Conservation (phyloP, 768 basidiomycete species). For the Trametes maxima region DNA sequence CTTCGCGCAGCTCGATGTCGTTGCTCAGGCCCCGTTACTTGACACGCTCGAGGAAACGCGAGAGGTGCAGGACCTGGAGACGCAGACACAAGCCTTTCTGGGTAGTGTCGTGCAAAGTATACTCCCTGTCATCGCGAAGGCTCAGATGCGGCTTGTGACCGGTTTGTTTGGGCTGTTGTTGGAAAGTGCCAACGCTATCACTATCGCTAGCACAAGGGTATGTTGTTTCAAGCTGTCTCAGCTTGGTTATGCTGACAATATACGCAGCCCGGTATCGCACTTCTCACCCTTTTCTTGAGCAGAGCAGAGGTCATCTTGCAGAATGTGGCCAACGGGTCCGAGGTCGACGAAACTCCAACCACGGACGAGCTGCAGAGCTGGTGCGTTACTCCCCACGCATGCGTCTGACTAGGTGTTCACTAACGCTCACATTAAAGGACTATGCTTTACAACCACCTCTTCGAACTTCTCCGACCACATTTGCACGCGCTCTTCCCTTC, state of each 20-base stretch:
- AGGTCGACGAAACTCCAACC: constrained; percentile 41
- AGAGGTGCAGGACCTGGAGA: constrained; percentile 71
- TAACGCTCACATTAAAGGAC: constrained; percentile 55
- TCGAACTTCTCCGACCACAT: constrained; percentile 76
- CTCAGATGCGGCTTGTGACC: constrained; percentile 78
- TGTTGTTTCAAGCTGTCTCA: constrained; percentile 26
- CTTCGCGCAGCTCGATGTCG: constrained; percentile 92
- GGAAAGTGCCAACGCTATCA: constrained; percentile 73
- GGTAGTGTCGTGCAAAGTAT: constrained; percentile 86
- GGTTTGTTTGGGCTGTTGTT: constrained; percentile 85
- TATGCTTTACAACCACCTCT: constrained; percentile 84
- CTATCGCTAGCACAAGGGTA: constrained; percentile 81
- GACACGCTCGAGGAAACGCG: constrained; percentile 65
- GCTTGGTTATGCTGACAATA: constrained; percentile 6
- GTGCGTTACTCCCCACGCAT: constrained; percentile 42
- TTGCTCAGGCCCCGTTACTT: constrained; percentile 71
- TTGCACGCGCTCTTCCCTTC: constrained; percentile 89
- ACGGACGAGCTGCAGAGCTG: constrained; percentile 80
- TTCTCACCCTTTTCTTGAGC: constrained; percentile 88
- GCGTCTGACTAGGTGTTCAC: neutral
- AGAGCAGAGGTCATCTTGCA: constrained; percentile 94
- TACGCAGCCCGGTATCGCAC: constrained; percentile 84
- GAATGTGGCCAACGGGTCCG: constrained; percentile 49
- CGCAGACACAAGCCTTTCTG: constrained; percentile 90
- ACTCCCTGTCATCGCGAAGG: constrained; percentile 76